Base-by-base conservation (phyloP, 2,329 filamentous ascomycete genomes). In the Trichoderma citrinoviride region DNA sequence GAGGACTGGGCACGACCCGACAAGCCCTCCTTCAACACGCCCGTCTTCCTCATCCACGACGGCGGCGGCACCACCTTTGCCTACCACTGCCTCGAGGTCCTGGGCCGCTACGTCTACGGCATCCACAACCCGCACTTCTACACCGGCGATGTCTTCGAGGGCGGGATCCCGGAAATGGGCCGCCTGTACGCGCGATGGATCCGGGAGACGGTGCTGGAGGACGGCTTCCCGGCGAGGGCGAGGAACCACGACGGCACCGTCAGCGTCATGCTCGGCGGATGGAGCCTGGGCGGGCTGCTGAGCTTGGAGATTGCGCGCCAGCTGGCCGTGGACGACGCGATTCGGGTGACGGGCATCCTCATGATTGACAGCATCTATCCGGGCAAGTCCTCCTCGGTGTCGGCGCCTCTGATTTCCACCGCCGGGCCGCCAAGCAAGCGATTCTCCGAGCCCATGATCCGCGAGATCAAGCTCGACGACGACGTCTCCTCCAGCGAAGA, bases 1-100 rank as follows among this genome's bases (percentile, higher is more conserved):
- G 74, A 74, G 53, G 72, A 74, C 68, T 76, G 73, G 74, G 61
- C 67, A 21, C 68, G 68, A 5, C 69, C 71, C 1, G 65, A 67
- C 44, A 60, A 66, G 10, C 67, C 70, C 14, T 67, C 67, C 37
- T 56, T 58, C 23, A 66, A 71, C 25, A 77, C 77, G n/a, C 84
- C 85, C 2, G 75, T 86, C 53, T 76, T 88, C 65, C 78, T 88
- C 49, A 76, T 87, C 44, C 85, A 88, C 73, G 85, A 88, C 67
- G 85, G 85, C 68, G 84, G 85, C 68, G 85, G 85, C 70, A 87
- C 85, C 2, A 82, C 80, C 2, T 86, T 85, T 70, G 80, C 79
- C 68, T 87, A 87, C 72, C 80, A 85, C 73, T 82, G 81, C 67
- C 77, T 88, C 4, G 78, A 80, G 19, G 70, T 77, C 1, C 75